These are phyloP conservation scores for Neofusicoccum cordaticola DNA, from an alignment of 2,329 filamentous ascomycete species.

Conservation along the genomic window DNA sequence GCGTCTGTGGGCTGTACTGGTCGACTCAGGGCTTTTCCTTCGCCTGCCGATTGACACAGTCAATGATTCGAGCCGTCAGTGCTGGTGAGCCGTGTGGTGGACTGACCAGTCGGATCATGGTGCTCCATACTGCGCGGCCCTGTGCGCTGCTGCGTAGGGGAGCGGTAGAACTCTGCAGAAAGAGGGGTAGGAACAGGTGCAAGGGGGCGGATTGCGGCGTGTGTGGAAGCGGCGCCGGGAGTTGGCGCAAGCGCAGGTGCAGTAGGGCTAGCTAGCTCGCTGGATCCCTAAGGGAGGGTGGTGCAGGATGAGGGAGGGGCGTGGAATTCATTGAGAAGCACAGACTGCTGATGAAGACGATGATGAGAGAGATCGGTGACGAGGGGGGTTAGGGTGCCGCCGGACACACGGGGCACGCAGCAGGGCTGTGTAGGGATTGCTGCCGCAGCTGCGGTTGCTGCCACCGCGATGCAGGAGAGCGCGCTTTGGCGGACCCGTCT, in stretches of 20 bases:
- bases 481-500: neutral
- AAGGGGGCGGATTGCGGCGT: neutral
- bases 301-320: neutral
- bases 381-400: neutral
- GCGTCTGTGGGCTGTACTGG: neutral
- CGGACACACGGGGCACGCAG: neutral
- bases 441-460: neutral
- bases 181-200: conserved; percentile 2
- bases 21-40: neutral
- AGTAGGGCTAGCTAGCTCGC: neutral
- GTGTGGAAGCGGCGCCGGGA: neutral
- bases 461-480: neutral
- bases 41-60: conserved; percentile 4
- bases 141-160: conserved; percentile 1
- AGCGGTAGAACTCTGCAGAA: neutral
- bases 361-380: conserved; percentile 2
- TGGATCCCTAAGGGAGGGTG: conserved; percentile 5
- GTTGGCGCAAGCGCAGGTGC: neutral
- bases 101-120: neutral
- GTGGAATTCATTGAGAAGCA: neutral
- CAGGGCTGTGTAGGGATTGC: neutral
- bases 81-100: neutral
- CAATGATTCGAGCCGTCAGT: neutral
- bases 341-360: neutral
- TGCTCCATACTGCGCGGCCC: neutral